Base-by-base conservation (phyloP, 768 basidiomycete species). In the Leccinum truebloodii region DNA sequence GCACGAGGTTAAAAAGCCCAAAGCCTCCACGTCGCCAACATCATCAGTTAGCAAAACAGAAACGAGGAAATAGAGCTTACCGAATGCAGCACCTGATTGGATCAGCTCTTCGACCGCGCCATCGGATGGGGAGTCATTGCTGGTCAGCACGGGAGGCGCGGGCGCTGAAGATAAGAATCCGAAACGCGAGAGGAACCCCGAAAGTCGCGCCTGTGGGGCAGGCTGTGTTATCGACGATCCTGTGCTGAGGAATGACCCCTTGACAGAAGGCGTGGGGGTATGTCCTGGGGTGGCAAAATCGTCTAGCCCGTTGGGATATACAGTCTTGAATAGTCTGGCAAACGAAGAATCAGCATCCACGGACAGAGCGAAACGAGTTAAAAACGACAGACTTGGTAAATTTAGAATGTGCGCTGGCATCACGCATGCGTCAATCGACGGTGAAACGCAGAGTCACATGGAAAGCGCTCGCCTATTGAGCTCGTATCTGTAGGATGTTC, bases 1-100 rank as follows among this genome's bases (percentile, higher is more conserved):
- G 86, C 10, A 92, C 86, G 52, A 93, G 80, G 68, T 92, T 92
- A 75, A 93, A 93, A 26, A 93, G 69, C 0, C 90, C 89, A 66
- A 77, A 86, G 0, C 83, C 81, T 70, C 34, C 52, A 32, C 41
- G n/a, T 44, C 9, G 48, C 2, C 18, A 20, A 54, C 16, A 52
- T 59, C 7, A 24, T 34, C 14, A 20, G 50, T 48, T 20, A 61
- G 62, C 12, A 52, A 54, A 54, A 28, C 3, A 20, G 51, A 14
- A n/a, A 39, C 0, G 18, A 4, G 35, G 3, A 9, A 46, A 41
- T n/a, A 34, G 73, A 65, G 52, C 79, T 55, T 59, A 87, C 87
- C 92, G 66, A 92, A 93, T 0, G 92, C 91, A 8, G 87, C 84
- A 3, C 91, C 92, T 3, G 87, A 83, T 30, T 91, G 71, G 58